These are phyloP conservation scores for Rhododendron vialii DNA, from an alignment of 148 eudicot genomes.

Conservation along the genomic window DNA sequence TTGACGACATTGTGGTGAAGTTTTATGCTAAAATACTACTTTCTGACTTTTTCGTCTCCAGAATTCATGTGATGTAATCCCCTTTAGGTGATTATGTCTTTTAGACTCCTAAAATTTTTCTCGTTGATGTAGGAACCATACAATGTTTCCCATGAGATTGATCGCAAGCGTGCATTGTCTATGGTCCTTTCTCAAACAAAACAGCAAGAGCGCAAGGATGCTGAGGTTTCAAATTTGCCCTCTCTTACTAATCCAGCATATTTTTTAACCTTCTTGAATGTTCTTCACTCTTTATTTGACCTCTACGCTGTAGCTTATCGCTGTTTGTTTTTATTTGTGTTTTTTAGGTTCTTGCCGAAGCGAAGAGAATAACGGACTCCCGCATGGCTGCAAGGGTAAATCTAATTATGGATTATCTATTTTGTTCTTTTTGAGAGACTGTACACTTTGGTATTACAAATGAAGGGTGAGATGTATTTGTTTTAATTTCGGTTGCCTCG, in stretches of 20 bases:
- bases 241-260: background rate
- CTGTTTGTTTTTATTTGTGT: background rate
- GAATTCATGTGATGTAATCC: background rate
- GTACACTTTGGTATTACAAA: background rate
- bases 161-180: constrained; percentile 82
- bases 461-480: background rate
- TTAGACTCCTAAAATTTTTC: background rate
- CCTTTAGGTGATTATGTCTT: background rate
- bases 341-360: constrained; percentile 83
- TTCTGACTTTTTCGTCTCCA: background rate
- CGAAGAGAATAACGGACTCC: constrained; percentile 69
- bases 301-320: background rate
- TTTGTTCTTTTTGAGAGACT: background rate
- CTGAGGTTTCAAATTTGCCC: constrained; percentile 56
- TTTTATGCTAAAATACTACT: background rate
- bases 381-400: constrained; percentile 73
- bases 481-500: background rate
- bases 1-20: background rate
- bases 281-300: background rate
- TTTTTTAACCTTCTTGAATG: background rate
- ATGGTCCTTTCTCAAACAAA: constrained; percentile 94
- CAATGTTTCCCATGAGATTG: constrained; percentile 75
- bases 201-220: constrained; percentile 92
- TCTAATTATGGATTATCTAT: background rate
- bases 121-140: constrained; percentile 59